These are phyloP conservation scores for Rhodosorus marinus DNA, from an alignment of 23 red algal genomes.

Conservation along the genomic window DNA sequence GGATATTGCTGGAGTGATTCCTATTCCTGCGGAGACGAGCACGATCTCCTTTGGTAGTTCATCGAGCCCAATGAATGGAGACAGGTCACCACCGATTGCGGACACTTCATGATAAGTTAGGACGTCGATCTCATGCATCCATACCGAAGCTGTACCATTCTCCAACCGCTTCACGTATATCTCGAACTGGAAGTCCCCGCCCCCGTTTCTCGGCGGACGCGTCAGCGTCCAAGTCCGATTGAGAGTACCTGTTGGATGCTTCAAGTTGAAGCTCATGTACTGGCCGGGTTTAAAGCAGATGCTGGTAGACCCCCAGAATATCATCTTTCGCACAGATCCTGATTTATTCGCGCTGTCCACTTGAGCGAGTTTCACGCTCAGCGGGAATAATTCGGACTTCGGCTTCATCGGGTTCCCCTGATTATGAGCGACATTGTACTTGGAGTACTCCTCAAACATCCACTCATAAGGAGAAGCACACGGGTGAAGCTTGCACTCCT, in stretches of 20 bases:
- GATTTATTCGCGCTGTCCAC: slow-evolving; percentile 38
- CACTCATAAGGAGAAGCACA: too few relatives aligned
- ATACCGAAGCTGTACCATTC: slow-evolving; percentile 18
- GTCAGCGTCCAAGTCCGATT: slow-evolving; percentile 47
- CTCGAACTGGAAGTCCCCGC: slow-evolving; percentile 35
- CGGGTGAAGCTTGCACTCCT: slow-evolving; percentile 1
- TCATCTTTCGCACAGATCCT: slow-evolving; percentile 14
- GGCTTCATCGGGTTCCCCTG: too few relatives aligned
- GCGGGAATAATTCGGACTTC: slow-evolving; percentile 5
- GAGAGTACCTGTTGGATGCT: too few relatives aligned
- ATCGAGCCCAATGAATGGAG: slow-evolving; percentile 17
- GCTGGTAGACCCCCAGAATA: slow-evolving; percentile 20
- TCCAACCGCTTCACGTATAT: slow-evolving; percentile 22
- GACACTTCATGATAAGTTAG: too few relatives aligned
- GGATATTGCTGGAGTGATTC: slow-evolving; percentile 35
- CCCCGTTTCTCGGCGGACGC: slow-evolving; percentile 14
- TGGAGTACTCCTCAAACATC: slow-evolving; percentile 10
- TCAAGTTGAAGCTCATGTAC: slow-evolving; percentile 37
- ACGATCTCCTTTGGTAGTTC: too few relatives aligned
- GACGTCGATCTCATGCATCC: slow-evolving; percentile 32
- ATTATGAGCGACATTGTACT: too few relatives aligned
- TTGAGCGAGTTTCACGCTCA: slow-evolving; percentile 1
- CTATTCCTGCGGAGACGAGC: slow-evolving; percentile 34
- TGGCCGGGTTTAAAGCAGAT: slow-evolving; percentile 31
- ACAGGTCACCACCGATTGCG: slow-evolving; percentile 30